Percentiles rank a stretch among this genome's conserved stretches.
phyloP scores from a whole-genome alignment of 1,284 basidiomycete species.

The Chalciporus piperatoides region DNA sequence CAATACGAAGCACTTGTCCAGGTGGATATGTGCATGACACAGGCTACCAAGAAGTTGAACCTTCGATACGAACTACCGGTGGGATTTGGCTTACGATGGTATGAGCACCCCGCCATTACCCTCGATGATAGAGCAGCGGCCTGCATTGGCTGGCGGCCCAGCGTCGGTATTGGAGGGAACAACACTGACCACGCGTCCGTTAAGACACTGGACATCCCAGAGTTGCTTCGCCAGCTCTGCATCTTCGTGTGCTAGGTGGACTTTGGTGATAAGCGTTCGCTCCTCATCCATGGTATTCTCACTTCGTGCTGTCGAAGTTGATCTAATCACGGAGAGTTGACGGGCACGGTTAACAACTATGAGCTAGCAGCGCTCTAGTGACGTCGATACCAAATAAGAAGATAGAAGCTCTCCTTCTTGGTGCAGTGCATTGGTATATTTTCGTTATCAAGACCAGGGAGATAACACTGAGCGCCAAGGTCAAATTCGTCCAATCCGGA shows the following conservation, averaged over 20 bases:
- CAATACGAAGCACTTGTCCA: slow-evolving; percentile 66
- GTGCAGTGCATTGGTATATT: background rate
- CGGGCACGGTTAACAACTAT: background rate
- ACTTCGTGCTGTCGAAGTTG: background rate
- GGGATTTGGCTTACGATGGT: slow-evolving; percentile 45
- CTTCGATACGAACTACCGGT: background rate
- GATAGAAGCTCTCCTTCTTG: too few species aligned
- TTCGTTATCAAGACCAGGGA: slow-evolving; percentile 1
- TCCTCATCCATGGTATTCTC: slow-evolving; percentile 1
- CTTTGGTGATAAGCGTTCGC: slow-evolving; percentile 14
- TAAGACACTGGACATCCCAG: slow-evolving; percentile 22
- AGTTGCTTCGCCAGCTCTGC: slow-evolving; percentile 8
- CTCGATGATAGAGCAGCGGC: slow-evolving; percentile 31
- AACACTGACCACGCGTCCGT: slow-evolving; percentile 18
- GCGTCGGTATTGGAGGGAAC: slow-evolving; percentile 7
- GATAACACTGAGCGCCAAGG: background rate
- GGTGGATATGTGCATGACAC: slow-evolving; percentile 62
- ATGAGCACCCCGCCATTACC: slow-evolving; percentile 47
- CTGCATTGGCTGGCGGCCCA: background rate
- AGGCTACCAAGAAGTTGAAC: slow-evolving; percentile 36
- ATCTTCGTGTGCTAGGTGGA: slow-evolving; percentile 20
- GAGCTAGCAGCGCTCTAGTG: too few species aligned
- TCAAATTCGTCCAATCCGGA: background rate
- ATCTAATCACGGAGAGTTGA: background rate
- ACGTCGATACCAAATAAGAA: too few species aligned